Evolutionary conservation across 169 alveolate genomes (phyloP).

Genomic region (Cryptosporidium bovis): DNA sequence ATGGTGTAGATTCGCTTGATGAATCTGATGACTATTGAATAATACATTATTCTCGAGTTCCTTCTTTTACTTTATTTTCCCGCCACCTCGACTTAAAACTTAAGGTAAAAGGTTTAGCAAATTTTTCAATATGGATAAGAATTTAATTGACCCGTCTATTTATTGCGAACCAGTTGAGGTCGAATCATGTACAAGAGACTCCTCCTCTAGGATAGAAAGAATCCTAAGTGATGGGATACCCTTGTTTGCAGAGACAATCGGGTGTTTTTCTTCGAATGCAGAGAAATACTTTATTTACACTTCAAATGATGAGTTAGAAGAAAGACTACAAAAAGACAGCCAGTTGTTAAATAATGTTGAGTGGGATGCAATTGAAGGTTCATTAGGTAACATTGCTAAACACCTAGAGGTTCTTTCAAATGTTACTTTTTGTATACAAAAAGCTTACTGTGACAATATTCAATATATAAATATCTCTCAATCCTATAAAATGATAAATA

Average conservation of each 20-base stretch:
- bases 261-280: conserved; percentile 45
- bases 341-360: background rate
- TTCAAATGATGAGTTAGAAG: conserved; percentile 29
- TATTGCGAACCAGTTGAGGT: background rate
- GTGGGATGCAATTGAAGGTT: conserved; percentile 25
- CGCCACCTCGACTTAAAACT: background rate
- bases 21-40: conserved; percentile 67
- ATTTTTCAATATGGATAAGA: conserved; percentile 13
- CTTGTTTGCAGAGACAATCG: conserved; percentile 27
- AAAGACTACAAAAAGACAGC: background rate
- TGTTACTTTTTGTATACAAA: conserved; percentile 53
- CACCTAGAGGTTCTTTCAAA: conserved; percentile 29
- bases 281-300: conserved; percentile 51
- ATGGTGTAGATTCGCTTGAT: conserved; percentile 59
- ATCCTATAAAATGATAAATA: conserved; percentile 21
- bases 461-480: conserved; percentile 54
- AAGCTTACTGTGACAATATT: conserved; percentile 42
- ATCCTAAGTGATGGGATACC: conserved; percentile 37
- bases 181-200: conserved; percentile 25
- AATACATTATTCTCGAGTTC: background rate
- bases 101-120: background rate
- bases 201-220: conserved; percentile 58
- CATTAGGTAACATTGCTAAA: background rate
- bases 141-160: conserved; percentile 25
- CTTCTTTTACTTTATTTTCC: conserved; percentile 5